phyloP scores from a whole-genome alignment of 2,329 filamentous ascomycete genomes.

The Chrysoporthe cubensis region DNA sequence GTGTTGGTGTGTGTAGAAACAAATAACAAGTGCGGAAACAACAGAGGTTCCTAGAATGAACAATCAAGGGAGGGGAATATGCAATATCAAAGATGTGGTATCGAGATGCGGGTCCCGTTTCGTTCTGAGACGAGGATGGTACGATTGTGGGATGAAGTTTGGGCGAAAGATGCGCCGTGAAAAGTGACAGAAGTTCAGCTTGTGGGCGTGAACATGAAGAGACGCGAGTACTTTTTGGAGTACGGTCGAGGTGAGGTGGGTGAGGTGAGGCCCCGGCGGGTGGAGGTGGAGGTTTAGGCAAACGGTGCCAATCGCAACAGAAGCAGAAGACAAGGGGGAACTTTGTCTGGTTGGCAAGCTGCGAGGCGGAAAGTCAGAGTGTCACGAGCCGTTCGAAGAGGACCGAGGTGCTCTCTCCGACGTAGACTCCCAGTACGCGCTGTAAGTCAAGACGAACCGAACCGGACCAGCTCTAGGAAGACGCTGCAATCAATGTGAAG shows the following conservation, averaged over 20 bases:
- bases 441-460: background rate
- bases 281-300: slow-evolving; percentile 10
- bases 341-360: slow-evolving; percentile 24
- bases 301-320: slow-evolving; percentile 25
- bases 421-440: background rate
- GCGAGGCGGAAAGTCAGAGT: slow-evolving; percentile 17
- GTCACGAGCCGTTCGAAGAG: slow-evolving; percentile 20
- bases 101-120: slow-evolving; percentile 6
- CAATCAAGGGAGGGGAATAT: slow-evolving; percentile 10
- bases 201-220: background rate
- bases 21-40: slow-evolving; percentile 10
- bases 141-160: slow-evolving; percentile 14
- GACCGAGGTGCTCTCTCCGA: background rate
- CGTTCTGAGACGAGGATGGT: slow-evolving; percentile 24
- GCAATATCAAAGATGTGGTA: slow-evolving; percentile 9
- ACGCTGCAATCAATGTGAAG: slow-evolving; percentile 8
- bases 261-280: background rate
- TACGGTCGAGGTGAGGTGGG: background rate
- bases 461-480: background rate
- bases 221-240: background rate
- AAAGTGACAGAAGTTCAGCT: background rate
- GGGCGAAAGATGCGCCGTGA: slow-evolving; percentile 15
- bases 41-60: slow-evolving; percentile 18
- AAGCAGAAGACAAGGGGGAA: slow-evolving; percentile 25
- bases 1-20: slow-evolving; percentile 33